phyloP scores from a whole-genome alignment of 768 basidiomycete species.

The Rhodosporidiobolus odoratus region DNA sequence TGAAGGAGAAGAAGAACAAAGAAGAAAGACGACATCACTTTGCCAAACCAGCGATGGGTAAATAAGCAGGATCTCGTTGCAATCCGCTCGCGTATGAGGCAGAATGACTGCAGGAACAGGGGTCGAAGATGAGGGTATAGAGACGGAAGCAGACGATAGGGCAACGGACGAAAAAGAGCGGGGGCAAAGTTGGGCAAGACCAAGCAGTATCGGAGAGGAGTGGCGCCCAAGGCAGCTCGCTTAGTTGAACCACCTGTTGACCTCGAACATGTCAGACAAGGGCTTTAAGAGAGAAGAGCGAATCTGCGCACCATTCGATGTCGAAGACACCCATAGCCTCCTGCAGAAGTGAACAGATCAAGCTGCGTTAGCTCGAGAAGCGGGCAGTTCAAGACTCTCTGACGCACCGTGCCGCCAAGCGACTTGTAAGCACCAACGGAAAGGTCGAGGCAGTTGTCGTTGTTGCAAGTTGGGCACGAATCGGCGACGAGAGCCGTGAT shows the following conservation, averaged over 20 bases:
- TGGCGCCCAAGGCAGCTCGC: background rate
- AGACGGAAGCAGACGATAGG: background rate
- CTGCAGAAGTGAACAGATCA: too few species aligned
- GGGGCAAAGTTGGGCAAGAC: background rate
- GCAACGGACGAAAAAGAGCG: background rate
- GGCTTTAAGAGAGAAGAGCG: too few species aligned
- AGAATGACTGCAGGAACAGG: background rate
- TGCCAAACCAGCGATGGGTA: too few species aligned
- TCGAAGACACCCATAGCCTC: conserved; percentile 24
- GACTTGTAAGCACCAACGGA: conserved; percentile 16
- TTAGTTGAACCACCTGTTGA: conserved; percentile 1
- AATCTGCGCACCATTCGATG: conserved; percentile 2
- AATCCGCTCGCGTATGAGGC: too few species aligned
- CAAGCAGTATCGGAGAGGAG: background rate
- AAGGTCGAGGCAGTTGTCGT: conserved; percentile 25
- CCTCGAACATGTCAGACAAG: background rate
- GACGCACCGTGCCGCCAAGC: conserved; percentile 19
- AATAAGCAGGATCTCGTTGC: too few species aligned
- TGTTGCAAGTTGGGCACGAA: conserved; percentile 28
- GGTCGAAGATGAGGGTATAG: too few species aligned
- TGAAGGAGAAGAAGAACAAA: too few species aligned
- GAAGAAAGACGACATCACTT: too few species aligned
- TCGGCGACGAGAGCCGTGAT: conserved; percentile 32
- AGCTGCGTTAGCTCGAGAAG: background rate
- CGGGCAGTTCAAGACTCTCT: background rate